Evolutionary conservation across 345 rosid genomes (phyloP).

Genomic region (Citrus sp.): DNA sequence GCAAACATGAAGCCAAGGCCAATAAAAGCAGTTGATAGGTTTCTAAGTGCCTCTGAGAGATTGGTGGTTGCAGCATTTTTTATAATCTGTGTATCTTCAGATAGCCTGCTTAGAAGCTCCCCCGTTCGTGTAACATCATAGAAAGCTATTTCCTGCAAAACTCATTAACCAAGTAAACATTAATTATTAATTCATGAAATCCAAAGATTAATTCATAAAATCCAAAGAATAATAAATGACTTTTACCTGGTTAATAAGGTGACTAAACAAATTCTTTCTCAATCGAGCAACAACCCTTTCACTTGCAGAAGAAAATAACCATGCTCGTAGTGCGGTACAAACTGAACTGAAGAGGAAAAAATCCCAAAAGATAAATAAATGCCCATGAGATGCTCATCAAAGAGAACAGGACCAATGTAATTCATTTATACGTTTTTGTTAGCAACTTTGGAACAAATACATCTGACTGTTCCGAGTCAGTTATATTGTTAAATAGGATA

Average conservation of each 20-base stretch:
- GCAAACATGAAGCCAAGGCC: slow-evolving; percentile 67
- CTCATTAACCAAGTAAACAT: background rate
- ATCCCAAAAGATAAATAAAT: background rate
- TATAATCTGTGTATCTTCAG: slow-evolving; percentile 66
- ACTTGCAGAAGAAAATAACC: slow-evolving; percentile 60
- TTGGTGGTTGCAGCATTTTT: slow-evolving; percentile 71
- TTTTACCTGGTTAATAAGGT: slow-evolving; percentile 53
- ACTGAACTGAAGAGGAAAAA: slow-evolving; percentile 35
- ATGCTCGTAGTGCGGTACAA: slow-evolving; percentile 54
- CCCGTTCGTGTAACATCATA: slow-evolving; percentile 65
- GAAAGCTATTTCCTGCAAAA: slow-evolving; percentile 57
- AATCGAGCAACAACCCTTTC: slow-evolving; percentile 68
- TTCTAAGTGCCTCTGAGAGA: slow-evolving; percentile 63
- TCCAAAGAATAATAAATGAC: background rate
- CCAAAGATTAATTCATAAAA: background rate
- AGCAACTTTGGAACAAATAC: background rate
- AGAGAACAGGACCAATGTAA: background rate
- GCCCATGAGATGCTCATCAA: background rate
- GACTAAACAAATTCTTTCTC: slow-evolving; percentile 51
- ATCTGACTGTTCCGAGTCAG: background rate
- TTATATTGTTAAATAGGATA: background rate
- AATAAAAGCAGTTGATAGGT: slow-evolving; percentile 49
- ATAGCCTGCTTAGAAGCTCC: slow-evolving; percentile 62
- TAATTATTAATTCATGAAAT: background rate
- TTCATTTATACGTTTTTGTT: background rate